These are phyloP conservation scores for Marchantia polymorpha DNA, from an alignment of 225 moss, liverwort and hornwort genomes.

Conservation along the genomic window DNA sequence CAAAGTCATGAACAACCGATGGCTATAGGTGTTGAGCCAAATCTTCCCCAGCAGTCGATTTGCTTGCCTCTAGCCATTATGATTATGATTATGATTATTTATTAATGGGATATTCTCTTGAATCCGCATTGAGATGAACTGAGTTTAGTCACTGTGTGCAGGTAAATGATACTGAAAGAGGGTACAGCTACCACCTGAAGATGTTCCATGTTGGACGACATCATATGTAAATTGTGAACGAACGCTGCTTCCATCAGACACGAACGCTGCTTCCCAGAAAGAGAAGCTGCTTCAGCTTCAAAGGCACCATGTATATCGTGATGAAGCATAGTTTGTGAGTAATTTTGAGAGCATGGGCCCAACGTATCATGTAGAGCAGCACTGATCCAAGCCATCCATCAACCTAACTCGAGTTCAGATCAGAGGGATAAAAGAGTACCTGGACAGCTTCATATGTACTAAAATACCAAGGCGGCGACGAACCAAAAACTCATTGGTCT, in stretches of 20 bases:
- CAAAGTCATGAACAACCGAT: not conserved
- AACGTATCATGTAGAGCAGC: not conserved
- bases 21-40: too few relatives aligned
- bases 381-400: slow-evolving; percentile 20
- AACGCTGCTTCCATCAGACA: not conserved
- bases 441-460: not conserved
- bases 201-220: not conserved
- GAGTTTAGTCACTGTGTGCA: not conserved
- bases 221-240: slow-evolving; percentile 13
- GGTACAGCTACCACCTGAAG: not conserved
- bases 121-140: not conserved
- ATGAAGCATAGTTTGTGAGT: slow-evolving; percentile 16
- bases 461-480: not conserved
- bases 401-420: not conserved
- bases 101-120: not conserved
- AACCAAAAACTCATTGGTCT: not conserved
- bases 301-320: slow-evolving; percentile 1
- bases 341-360: slow-evolving; percentile 16
- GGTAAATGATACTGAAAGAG: too few relatives aligned
- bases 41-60: not conserved
- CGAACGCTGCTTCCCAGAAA: not conserved
- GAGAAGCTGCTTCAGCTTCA: not conserved
- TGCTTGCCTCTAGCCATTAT: not conserved
- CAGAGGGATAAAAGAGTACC: not conserved
- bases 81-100: too few relatives aligned